These are phyloP conservation scores for Gentiana dahurica DNA, from an alignment of 257 asterid species.

Conservation along the genomic window DNA sequence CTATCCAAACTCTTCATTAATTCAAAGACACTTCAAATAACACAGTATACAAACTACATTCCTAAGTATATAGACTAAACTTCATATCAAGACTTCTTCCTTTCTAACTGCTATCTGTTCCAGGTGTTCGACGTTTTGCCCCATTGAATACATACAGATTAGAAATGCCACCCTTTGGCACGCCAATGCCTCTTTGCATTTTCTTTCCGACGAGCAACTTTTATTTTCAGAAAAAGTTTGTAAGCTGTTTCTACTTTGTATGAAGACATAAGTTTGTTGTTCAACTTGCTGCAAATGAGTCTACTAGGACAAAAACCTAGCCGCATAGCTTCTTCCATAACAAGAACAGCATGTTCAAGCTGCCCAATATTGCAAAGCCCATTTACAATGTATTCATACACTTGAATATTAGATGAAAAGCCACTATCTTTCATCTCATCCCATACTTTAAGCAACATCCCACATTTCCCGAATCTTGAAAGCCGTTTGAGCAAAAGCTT, in stretches of 20 bases:
- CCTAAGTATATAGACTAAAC: too few relatives aligned
- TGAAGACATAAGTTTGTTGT: conserved; percentile 54
- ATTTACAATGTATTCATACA: conserved; percentile 58
- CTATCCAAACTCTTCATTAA: too few relatives aligned
- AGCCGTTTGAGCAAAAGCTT: conserved; percentile 70
- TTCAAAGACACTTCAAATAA: too few relatives aligned
- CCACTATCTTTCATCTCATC: conserved; percentile 77
- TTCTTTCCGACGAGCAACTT: conserved; percentile 50
- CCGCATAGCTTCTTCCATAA: conserved; percentile 59
- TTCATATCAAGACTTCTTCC: too few relatives aligned
- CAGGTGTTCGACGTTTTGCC: too few relatives aligned
- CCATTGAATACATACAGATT: background rate
- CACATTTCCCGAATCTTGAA: conserved; percentile 83
- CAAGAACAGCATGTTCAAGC: conserved; percentile 53
- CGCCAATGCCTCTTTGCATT: conserved; percentile 77
- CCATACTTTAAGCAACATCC: conserved; percentile 64
- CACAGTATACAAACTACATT: too few relatives aligned
- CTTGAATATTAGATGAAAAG: conserved; percentile 63
- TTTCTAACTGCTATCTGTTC: too few relatives aligned
- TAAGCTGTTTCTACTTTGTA: conserved; percentile 66
- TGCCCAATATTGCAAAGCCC: conserved; percentile 78
- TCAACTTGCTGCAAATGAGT: conserved; percentile 68
- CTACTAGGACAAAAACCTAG: conserved; percentile 67
- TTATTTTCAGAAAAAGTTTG: conserved; percentile 57
- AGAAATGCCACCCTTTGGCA: conserved; percentile 92